Conservation (phyloP, 2,329 filamentous ascomycete genomes). For the Stenocarpella maydis region DNA sequence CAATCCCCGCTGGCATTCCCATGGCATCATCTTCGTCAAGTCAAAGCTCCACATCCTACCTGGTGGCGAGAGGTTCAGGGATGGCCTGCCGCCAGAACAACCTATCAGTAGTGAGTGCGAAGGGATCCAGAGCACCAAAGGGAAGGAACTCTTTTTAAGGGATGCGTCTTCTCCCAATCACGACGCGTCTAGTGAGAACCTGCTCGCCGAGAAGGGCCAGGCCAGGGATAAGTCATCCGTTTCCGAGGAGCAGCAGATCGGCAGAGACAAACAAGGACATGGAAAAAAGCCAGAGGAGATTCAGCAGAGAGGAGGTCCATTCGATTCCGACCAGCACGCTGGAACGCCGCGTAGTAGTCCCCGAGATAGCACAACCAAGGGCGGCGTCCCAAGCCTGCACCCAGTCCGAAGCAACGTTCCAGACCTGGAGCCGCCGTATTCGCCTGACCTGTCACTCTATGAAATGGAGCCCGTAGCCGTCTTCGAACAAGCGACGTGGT, state of each 20-base stretch:
- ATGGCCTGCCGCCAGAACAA: neutral
- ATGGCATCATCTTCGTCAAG: neutral
- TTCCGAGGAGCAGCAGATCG: neutral
- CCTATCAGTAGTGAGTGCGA: too few species aligned
- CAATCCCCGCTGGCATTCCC: constrained; percentile 1
- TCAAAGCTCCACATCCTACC: neutral
- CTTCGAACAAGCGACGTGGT: neutral
- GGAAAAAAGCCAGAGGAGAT: neutral
- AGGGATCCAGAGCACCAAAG: neutral
- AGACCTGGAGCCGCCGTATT: neutral
- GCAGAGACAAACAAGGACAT: neutral
- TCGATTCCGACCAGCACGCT: neutral
- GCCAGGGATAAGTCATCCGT: neutral
- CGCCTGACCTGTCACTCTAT: neutral
- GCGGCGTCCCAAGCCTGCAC: neutral
- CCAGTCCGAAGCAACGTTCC: neutral
- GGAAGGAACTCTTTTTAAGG: too few species aligned
- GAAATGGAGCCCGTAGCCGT: neutral
- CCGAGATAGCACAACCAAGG: neutral
- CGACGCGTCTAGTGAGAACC: too few species aligned
- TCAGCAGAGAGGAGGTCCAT: neutral
- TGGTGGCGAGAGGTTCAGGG: constrained; percentile 5
- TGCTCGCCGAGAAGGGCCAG: neutral
- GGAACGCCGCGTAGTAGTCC: neutral
- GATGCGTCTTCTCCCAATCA: too few species aligned